phyloP scores from a whole-genome alignment of 2,329 filamentous ascomycete species.

The Akanthomyces lecanii region DNA sequence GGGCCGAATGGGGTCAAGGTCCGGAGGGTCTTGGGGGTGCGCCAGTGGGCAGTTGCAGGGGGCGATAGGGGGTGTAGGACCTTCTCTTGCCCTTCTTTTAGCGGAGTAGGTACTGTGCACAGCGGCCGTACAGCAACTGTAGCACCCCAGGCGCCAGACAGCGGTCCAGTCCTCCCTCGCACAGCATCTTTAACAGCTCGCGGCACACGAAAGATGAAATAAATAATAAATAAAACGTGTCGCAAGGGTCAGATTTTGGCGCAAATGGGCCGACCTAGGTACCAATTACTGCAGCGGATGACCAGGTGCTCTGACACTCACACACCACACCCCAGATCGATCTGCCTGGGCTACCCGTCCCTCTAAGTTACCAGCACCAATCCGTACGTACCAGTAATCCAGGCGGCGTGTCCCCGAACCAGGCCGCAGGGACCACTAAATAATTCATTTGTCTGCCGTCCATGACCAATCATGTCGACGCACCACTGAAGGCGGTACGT shows the following conservation, averaged over 20 bases:
- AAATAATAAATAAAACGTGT: neutral
- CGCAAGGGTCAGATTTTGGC: neutral
- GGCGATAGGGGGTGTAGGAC: neutral
- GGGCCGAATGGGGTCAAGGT: neutral
- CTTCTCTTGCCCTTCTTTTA: neutral
- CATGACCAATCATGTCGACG: neutral
- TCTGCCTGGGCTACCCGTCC: neutral
- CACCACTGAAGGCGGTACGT: neutral
- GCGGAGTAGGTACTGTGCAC: neutral
- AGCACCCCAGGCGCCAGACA: neutral
- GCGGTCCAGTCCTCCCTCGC: neutral
- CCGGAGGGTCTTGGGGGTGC: neutral
- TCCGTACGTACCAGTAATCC: too few relatives aligned
- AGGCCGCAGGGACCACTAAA: too few relatives aligned
- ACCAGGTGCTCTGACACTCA: neutral
- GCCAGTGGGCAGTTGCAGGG: neutral
- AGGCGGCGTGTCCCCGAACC: neutral
- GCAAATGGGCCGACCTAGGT: neutral
- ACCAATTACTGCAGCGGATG: too few relatives aligned
- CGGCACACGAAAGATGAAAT: neutral
- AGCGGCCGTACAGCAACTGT: neutral
- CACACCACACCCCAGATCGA: conserved; percentile 1
- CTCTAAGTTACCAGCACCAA: neutral
- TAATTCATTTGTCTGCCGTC: neutral
- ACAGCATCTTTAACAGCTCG: neutral